A percentile compares a stretch with the other conserved stretches of the same genome.
Evolutionary conservation across 2,329 filamentous ascomycete species (phyloP).

Genomic region (Alternaria consortialis): DNA sequence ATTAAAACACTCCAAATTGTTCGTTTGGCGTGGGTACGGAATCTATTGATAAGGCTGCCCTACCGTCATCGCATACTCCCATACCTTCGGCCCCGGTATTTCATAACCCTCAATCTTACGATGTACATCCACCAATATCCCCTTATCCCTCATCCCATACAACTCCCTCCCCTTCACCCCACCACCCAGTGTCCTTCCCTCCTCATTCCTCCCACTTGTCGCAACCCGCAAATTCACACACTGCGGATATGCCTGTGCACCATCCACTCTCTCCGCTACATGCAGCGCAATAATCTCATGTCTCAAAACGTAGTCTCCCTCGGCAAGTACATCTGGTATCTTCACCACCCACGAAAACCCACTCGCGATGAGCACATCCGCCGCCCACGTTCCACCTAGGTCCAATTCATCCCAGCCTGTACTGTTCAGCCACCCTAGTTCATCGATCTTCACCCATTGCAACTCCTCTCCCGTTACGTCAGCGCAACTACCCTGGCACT

Average conservation of each 20-base stretch:
- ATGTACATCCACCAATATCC: slow-evolving; percentile 55
- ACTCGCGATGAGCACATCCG: slow-evolving; percentile 50
- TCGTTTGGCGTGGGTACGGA: too few species aligned
- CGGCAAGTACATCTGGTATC: slow-evolving; percentile 53
- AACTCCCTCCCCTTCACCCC: slow-evolving; percentile 61
- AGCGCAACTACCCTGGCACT: slow-evolving; percentile 31
- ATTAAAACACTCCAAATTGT: too few species aligned
- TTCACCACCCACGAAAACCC: slow-evolving; percentile 56
- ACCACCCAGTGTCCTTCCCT: slow-evolving; percentile 40
- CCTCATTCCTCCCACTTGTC: slow-evolving; percentile 47
- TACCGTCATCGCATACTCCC: slow-evolving; percentile 21
- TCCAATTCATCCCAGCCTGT: slow-evolving; percentile 25
- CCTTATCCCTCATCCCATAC: slow-evolving; percentile 50
- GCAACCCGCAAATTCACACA: slow-evolving; percentile 60
- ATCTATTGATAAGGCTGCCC: slow-evolving; percentile 15
- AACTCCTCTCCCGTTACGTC: slow-evolving; percentile 33
- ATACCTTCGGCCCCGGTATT: slow-evolving; percentile 52
- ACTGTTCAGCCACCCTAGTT: slow-evolving; percentile 38
- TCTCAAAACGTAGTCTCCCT: slow-evolving; percentile 62
- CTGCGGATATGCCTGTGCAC: slow-evolving; percentile 62
- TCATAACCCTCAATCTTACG: slow-evolving; percentile 42
- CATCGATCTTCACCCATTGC: slow-evolving; percentile 47
- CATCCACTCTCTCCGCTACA: slow-evolving; percentile 51
- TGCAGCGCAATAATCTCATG: slow-evolving; percentile 64
- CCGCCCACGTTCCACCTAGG: slow-evolving; percentile 43